A percentile compares a stretch with the other conserved stretches of the same genome.
Evolutionary conservation across 305 asterid genomes (phyloP).

Genomic region (Rubia tinctorum): DNA sequence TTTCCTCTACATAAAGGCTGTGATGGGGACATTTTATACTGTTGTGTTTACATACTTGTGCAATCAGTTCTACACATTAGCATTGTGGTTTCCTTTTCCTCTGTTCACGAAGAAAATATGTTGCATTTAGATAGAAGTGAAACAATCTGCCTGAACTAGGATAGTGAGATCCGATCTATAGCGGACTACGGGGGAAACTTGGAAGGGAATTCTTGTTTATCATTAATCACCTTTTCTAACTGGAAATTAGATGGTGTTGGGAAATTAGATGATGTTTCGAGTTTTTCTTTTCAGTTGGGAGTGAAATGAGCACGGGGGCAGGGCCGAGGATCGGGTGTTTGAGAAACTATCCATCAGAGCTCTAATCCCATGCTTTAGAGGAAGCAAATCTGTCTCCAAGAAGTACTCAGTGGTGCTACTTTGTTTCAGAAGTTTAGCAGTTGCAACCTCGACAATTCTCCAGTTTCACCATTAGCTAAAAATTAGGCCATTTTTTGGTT

Average conservation of each 20-base stretch:
- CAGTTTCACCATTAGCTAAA: conserved; percentile 28
- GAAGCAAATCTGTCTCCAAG: conserved; percentile 29
- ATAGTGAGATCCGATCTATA: background rate
- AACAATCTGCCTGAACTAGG: background rate
- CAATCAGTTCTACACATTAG: background rate
- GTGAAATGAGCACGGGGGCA: conserved; percentile 50
- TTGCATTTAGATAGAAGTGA: background rate
- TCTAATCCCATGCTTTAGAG: conserved; percentile 47
- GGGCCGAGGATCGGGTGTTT: conserved; percentile 57
- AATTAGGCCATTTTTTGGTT: conserved; percentile 34
- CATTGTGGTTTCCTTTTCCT: background rate
- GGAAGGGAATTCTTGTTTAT: background rate
- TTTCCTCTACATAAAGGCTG: background rate
- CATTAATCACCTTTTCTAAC: too few species aligned
- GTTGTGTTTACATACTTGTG: background rate
- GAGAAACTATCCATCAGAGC: conserved; percentile 45
- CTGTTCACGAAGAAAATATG: background rate
- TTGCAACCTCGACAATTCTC: conserved; percentile 29
- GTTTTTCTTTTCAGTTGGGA: conserved; percentile 36
- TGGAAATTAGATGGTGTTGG: too few species aligned
- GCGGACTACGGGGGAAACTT: background rate
- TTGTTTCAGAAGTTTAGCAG: conserved; percentile 28
- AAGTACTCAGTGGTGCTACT: background rate
- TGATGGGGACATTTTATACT: background rate
- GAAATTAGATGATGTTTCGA: too few species aligned